Conservation (phyloP, 768 basidiomycete genomes). For the Pisolithus marmoratus region DNA sequence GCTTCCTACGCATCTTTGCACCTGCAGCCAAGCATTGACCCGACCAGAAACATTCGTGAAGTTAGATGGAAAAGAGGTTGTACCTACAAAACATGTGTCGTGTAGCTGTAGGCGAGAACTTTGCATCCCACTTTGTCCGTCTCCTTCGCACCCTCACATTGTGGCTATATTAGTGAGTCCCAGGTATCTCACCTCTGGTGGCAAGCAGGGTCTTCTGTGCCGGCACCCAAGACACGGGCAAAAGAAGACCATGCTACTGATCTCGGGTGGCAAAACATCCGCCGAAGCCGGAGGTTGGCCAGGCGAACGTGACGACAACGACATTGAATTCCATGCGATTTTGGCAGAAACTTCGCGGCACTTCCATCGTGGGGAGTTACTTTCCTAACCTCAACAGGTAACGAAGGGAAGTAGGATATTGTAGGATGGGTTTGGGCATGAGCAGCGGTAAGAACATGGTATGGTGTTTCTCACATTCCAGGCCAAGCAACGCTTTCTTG, state of each 20-base stretch:
- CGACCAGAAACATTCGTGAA: too few relatives aligned
- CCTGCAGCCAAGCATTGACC: too few relatives aligned
- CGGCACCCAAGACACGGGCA: neutral
- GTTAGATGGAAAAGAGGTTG: neutral
- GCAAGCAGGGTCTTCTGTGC: too few relatives aligned
- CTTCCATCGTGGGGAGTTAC: neutral
- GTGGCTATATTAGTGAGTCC: too few relatives aligned
- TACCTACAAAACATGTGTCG: neutral
- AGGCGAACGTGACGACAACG: neutral
- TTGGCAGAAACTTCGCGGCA: neutral
- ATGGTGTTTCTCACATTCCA: too few relatives aligned
- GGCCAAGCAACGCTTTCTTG: too few relatives aligned
- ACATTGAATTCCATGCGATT: neutral
- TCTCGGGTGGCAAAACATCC: neutral
- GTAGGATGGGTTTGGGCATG: too few relatives aligned
- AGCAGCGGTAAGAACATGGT: too few relatives aligned
- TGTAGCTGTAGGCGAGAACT: neutral
- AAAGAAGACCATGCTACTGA: neutral
- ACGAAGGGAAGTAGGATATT: too few relatives aligned
- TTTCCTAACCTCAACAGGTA: too few relatives aligned
- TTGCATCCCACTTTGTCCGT: neutral
- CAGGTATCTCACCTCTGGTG: too few relatives aligned
- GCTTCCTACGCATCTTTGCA: too few relatives aligned
- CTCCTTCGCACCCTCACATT: neutral
- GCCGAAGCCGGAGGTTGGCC: neutral